Percentiles rank a stretch among this genome's conserved stretches.
These are phyloP conservation scores for Magnaporthales sp. DNA, from an alignment of 2,329 filamentous ascomycete species.

Conservation along the genomic window DNA sequence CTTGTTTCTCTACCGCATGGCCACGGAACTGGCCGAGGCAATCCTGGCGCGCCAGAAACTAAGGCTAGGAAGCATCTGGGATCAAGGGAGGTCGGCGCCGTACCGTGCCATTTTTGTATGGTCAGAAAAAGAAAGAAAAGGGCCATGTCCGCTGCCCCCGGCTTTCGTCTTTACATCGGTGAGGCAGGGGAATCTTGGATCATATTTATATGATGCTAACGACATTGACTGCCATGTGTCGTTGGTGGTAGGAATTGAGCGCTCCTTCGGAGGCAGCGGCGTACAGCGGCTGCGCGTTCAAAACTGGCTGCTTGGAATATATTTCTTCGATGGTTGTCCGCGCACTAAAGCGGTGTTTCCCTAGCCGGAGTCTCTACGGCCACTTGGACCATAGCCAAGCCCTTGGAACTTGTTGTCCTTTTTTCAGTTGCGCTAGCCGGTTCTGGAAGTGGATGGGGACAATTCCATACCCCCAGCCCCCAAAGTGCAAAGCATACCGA, in stretches of 20 bases:
- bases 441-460: too few species aligned
- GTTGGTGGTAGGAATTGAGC: background rate
- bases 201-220: background rate
- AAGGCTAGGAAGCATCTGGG: constrained; percentile 2
- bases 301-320: constrained; percentile 15
- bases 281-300: constrained; percentile 9
- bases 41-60: background rate
- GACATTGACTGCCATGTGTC: constrained; percentile 1
- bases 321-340: constrained; percentile 12
- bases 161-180: constrained; percentile 1
- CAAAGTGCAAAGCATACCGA: too few species aligned
- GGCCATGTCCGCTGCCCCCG: background rate
- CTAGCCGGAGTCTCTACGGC: constrained; percentile 11
- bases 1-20: constrained; percentile 1
- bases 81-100: background rate
- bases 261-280: background rate
- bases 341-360: constrained; percentile 14
- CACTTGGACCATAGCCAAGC: background rate
- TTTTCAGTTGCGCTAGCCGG: too few species aligned
- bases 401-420: too few species aligned
- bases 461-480: too few species aligned
- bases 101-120: background rate
- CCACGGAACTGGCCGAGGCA: background rate
- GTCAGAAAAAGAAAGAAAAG: background rate
- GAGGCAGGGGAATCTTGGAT: background rate